Evolutionary conservation across 1,284 basidiomycete genomes (phyloP).

Genomic region (Sporisorium sorghi): DNA sequence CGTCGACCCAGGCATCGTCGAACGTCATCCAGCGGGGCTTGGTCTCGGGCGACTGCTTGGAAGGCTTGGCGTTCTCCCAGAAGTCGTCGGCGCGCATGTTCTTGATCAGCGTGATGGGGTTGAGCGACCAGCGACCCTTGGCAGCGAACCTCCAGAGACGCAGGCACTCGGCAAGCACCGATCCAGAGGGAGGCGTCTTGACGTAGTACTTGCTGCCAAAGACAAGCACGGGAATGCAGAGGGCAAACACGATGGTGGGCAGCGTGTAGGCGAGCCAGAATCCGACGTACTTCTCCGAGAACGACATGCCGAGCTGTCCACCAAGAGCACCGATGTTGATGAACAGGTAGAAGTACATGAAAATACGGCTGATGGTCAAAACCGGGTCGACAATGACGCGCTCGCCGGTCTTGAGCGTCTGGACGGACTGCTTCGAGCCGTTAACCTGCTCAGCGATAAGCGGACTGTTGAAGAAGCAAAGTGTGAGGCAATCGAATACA

Average conservation of each 20-base stretch:
- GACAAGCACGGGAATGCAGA: slow-evolving; percentile 77
- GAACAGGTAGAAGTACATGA: slow-evolving; percentile 68
- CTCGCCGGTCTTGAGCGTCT: slow-evolving; percentile 75
- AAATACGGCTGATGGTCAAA: slow-evolving; percentile 73
- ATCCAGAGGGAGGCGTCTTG: slow-evolving; percentile 80
- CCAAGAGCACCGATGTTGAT: slow-evolving; percentile 67
- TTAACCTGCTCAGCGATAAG: slow-evolving; percentile 72
- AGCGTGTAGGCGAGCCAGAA: slow-evolving; percentile 71
- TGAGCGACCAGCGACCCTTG: slow-evolving; percentile 68
- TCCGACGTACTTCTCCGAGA: slow-evolving; percentile 70
- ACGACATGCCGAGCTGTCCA: slow-evolving; percentile 70
- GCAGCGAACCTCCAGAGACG: slow-evolving; percentile 65
- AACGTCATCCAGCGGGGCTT: slow-evolving; percentile 71
- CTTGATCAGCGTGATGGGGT: slow-evolving; percentile 64
- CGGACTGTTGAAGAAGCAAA: no score
- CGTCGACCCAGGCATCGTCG: slow-evolving; percentile 78
- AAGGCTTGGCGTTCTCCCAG: slow-evolving; percentile 83
- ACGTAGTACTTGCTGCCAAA: slow-evolving; percentile 78
- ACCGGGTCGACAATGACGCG: slow-evolving; percentile 84
- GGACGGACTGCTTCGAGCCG: slow-evolving; percentile 57
- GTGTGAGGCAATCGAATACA: no score
- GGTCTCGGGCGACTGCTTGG: slow-evolving; percentile 69
- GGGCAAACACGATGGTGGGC: slow-evolving; percentile 71
- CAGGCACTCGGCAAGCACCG: slow-evolving; percentile 76
- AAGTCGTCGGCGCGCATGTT: slow-evolving; percentile 75